Percentiles rank a stretch among this genome's conserved stretches.
These are phyloP conservation scores for Sporisorium exsertum DNA, from an alignment of 1,284 basidiomycete genomes.

Conservation along the genomic window DNA sequence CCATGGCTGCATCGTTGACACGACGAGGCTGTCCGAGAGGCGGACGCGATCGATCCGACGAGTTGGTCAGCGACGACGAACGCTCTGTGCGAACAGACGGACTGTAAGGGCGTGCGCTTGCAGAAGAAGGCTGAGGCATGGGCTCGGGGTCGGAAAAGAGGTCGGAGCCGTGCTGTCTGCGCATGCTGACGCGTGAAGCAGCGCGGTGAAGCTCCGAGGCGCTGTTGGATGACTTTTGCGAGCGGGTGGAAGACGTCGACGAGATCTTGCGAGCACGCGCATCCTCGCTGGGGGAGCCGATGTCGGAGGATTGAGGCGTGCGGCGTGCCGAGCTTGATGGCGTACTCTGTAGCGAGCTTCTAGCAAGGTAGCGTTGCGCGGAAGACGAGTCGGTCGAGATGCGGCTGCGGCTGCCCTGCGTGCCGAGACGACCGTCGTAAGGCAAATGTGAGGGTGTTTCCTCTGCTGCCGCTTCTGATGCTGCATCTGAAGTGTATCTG, in stretches of 20 bases:
- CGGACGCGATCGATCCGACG: slow-evolving; percentile 26
- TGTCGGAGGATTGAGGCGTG: slow-evolving; percentile 22
- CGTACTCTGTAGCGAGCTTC: slow-evolving; percentile 33
- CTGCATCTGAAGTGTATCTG: slow-evolving; percentile 44
- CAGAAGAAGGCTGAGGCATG: slow-evolving; percentile 10
- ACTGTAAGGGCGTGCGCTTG: slow-evolving; percentile 13
- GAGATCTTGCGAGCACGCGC: slow-evolving; percentile 51
- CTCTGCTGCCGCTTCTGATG: slow-evolving; percentile 40
- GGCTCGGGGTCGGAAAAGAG: slow-evolving; percentile 52
- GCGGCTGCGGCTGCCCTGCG: slow-evolving; percentile 43
- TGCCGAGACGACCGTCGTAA: slow-evolving; percentile 38
- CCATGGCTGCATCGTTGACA: slow-evolving; percentile 14
- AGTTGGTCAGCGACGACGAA: slow-evolving; percentile 25
- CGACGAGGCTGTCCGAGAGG: slow-evolving; percentile 15
- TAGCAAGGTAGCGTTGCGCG: slow-evolving; percentile 42
- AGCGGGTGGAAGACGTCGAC: slow-evolving; percentile 48
- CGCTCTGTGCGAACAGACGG: slow-evolving; percentile 23
- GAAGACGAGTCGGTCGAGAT: slow-evolving; percentile 51
- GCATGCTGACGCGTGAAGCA: slow-evolving; percentile 55
- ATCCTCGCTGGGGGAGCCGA: slow-evolving; percentile 46
- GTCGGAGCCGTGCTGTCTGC: slow-evolving; percentile 45
- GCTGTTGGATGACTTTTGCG: slow-evolving; percentile 55
- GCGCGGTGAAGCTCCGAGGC: slow-evolving; percentile 56
- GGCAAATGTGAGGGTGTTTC: slow-evolving; percentile 15
- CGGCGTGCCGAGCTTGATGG: slow-evolving; percentile 32